Base-by-base conservation (phyloP, 2,329 filamentous ascomycete genomes). In the Hypomyces perniciosus region DNA sequence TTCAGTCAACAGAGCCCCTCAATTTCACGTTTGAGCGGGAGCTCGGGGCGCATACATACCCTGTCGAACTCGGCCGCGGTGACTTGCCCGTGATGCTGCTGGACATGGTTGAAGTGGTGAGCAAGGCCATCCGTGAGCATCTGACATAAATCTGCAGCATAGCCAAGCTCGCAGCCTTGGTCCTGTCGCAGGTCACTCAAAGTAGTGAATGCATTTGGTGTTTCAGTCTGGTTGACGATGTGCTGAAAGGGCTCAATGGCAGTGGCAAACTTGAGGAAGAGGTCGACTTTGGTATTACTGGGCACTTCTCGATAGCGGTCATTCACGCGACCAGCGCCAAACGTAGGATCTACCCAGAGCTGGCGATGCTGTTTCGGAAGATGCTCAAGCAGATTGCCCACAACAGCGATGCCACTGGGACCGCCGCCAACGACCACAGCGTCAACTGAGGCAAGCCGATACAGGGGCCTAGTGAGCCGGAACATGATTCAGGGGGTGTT, bases 221-320 rank as follows among this genome's bases (percentile, higher is more conserved):
- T 68, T 9, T 70, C 68, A 2, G 74, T 68, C 26, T 65, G 67
- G 45, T 74, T 68, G 44, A 77, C 67, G 42, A 84, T 73, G 13
- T 73, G 65, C 52, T 70, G 68, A 61, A 84, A 83, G 0, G 79
- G 70, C 34, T 73, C 63, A 1, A 79, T 64, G 1, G 74, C 78
- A 13, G 75, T 72, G 13, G 79, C 79, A 62, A 77, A 84, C 29
- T 77, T 69, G 52, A 80, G 66, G 61, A 85, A 84, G 26, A 81
- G 69, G 41, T 74, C 72, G 39, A 80, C 80, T 60, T 80, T 84
- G 51, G 81, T 85, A 61, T 85, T 85, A 58, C 67, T 69, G 8
- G 81, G 81, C 20, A 84, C 81, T 60, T 83, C 80, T 44, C 80
- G 72, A 60, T 85, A 85, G 59, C 70, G 72, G 52, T 70, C 68